Evolutionary conservation across 2,329 filamentous ascomycete genomes (phyloP).

Genomic region (Fusarium hainanense): DNA sequence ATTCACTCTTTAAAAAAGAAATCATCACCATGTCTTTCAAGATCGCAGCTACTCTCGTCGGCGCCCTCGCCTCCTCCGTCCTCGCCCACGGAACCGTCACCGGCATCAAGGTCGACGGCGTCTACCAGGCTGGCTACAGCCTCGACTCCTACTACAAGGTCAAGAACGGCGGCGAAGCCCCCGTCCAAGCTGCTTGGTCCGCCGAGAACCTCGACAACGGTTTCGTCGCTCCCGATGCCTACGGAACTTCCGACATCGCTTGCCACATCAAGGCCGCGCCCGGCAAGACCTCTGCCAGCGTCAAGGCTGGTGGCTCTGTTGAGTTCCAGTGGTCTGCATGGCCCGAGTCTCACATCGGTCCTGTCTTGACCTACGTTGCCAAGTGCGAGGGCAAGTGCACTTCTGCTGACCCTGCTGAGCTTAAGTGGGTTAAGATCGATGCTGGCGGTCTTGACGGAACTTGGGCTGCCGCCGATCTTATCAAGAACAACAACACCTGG

Average conservation of each 20-base stretch:
- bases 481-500: constrained; percentile 55
- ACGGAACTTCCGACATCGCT: constrained; percentile 56
- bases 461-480: constrained; percentile 56
- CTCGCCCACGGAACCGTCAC: constrained; percentile 43
- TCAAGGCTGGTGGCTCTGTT: constrained; percentile 57
- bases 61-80: constrained; percentile 39
- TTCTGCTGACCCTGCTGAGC: constrained; percentile 60
- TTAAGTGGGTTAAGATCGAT: constrained; percentile 74
- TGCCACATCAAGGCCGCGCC: constrained; percentile 58
- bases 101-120: constrained; percentile 40
- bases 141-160: constrained; percentile 39
- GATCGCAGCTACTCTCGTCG: constrained; percentile 27
- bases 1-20: not conserved
- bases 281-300: constrained; percentile 48
- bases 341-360: constrained; percentile 60
- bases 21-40: constrained; percentile 42
- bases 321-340: constrained; percentile 57
- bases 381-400: constrained; percentile 66
- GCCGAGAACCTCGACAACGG: constrained; percentile 61
- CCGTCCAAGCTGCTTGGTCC: constrained; percentile 53
- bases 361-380: constrained; percentile 73
- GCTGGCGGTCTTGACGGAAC: constrained; percentile 60
- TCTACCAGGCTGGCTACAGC: constrained; percentile 31
- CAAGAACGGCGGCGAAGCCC: constrained; percentile 35
- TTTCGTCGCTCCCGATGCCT: constrained; percentile 58